Percentiles rank a stretch among this genome's conserved stretches.
These are phyloP conservation scores for Tarenaya hassleriana DNA, from an alignment of 345 rosid species.

Conservation along the genomic window DNA sequence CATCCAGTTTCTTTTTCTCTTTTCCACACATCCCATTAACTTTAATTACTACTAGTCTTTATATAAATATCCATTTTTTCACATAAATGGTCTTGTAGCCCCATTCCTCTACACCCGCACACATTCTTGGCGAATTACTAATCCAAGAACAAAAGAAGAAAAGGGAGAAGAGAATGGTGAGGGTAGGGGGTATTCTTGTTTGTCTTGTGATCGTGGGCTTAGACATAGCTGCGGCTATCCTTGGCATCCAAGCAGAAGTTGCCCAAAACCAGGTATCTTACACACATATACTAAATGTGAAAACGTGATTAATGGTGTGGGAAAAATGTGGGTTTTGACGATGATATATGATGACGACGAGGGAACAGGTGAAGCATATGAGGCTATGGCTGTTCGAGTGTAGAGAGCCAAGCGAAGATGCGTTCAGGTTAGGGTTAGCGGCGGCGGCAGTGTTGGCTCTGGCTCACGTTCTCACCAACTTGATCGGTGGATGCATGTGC, in stretches of 20 bases:
- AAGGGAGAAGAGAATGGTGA: conserved; percentile 38
- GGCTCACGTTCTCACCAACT: conserved; percentile 65
- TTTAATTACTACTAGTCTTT: conserved; percentile 13
- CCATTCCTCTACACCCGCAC: neutral
- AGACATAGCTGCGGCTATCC: conserved; percentile 77
- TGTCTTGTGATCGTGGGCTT: conserved; percentile 71
- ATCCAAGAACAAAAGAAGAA: neutral
- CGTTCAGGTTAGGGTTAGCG: conserved; percentile 68
- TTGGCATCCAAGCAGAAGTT: conserved; percentile 87
- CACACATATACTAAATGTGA: neutral
- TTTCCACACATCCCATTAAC: conserved; percentile 7
- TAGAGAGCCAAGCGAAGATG: conserved; percentile 75
- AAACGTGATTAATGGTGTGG: neutral
- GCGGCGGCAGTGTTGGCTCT: conserved; percentile 59
- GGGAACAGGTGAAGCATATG: conserved; percentile 64
- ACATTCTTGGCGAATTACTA: too few relatives aligned
- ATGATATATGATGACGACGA: neutral
- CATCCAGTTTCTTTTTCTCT: conserved; percentile 11
- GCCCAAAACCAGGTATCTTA: conserved; percentile 62
- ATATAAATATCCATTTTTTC: conserved; percentile 13
- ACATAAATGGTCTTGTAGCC: conserved; percentile 15
- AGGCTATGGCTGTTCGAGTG: conserved; percentile 87
- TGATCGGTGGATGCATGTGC: conserved; percentile 77
- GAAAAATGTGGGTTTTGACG: neutral
- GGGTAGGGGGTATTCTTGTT: conserved; percentile 50